Evolutionary conservation across 148 eudicot genomes (phyloP).

Genomic region (Rhododendron molle): DNA sequence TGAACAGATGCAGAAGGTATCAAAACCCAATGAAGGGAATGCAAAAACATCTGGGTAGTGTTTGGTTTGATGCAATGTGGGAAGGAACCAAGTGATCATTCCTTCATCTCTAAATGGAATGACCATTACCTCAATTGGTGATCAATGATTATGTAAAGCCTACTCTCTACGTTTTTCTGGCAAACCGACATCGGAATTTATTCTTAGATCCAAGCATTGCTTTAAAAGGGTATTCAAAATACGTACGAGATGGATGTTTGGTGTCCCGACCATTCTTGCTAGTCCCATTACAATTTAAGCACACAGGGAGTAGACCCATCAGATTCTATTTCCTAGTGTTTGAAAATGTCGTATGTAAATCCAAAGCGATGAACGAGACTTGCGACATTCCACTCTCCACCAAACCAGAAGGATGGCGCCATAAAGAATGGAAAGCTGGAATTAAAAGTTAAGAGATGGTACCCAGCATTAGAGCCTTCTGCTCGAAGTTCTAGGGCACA

Average conservation of each 20-base stretch:
- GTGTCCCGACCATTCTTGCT: background rate
- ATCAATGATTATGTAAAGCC: background rate
- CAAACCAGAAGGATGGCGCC: background rate
- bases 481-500: slow-evolving; percentile 81
- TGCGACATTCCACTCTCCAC: background rate
- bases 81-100: background rate
- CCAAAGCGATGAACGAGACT: background rate
- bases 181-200: background rate
- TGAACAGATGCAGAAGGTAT: background rate
- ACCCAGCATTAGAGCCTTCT: slow-evolving; percentile 79
- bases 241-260: background rate
- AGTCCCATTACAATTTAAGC: background rate
- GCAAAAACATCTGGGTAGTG: background rate
- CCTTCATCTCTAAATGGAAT: background rate
- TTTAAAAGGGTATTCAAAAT: background rate
- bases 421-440: background rate
- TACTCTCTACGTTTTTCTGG: background rate
- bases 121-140: background rate
- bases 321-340: background rate
- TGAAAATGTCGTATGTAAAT: background rate
- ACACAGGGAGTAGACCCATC: background rate
- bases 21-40: background rate
- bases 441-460: slow-evolving; percentile 11
- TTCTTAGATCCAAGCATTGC: background rate
- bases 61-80: background rate